These are phyloP conservation scores for Aspergillus vadensis DNA, from an alignment of 2,329 filamentous ascomycete species.

Conservation along the genomic window DNA sequence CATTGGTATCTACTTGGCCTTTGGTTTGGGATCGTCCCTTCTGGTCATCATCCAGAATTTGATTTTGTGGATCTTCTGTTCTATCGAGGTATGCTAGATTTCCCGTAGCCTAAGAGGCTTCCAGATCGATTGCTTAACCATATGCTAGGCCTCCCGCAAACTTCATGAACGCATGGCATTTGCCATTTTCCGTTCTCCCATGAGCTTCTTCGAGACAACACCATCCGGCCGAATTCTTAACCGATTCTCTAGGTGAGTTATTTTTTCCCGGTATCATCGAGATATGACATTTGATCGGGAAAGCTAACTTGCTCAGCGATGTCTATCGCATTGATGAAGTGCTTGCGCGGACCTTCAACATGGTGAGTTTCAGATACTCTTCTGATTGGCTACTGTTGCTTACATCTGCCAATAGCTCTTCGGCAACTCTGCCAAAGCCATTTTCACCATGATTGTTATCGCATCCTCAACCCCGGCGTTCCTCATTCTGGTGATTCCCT, in stretches of 20 bases:
- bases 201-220: slow-evolving; percentile 98
- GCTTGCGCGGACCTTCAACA: slow-evolving; percentile 94
- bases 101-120: too few species aligned
- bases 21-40: slow-evolving; percentile 82
- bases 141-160: slow-evolving; percentile 77
- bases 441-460: slow-evolving; percentile 86
- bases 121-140: slow-evolving; percentile 12
- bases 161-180: slow-evolving; percentile 96
- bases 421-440: slow-evolving; percentile 70
- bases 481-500: slow-evolving; percentile 74
- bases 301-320: slow-evolving; percentile 42
- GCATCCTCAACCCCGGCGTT: slow-evolving; percentile 80
- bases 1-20: slow-evolving; percentile 91
- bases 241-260: slow-evolving; percentile 82
- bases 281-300: neutral
- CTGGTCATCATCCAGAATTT: slow-evolving; percentile 90
- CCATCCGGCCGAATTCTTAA: slow-evolving; percentile 96
- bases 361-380: slow-evolving; percentile 55
- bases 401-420: slow-evolving; percentile 56
- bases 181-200: slow-evolving; percentile 94
- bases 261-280: neutral
- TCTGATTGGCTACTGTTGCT: slow-evolving; percentile 11
- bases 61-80: slow-evolving; percentile 99
- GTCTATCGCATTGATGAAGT: slow-evolving; percentile 79
- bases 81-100: slow-evolving; percentile 73